Base-by-base conservation (phyloP, 2,329 filamentous ascomycete species). In the Hypoxylon sp. region DNA sequence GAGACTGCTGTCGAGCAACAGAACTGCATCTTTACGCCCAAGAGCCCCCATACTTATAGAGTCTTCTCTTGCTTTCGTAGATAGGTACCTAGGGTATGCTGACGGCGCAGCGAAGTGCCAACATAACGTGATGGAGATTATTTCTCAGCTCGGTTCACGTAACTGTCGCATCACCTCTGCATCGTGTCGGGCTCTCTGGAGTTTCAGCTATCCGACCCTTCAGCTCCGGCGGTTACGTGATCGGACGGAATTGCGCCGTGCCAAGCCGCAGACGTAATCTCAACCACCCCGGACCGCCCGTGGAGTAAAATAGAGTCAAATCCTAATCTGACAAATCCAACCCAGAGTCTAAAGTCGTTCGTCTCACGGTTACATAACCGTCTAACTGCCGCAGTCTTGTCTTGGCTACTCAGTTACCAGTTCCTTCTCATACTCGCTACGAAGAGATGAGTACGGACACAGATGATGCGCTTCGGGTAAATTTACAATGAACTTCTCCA, bases 221-320 rank as follows among this genome's bases (percentile, higher is more conserved):
- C 19, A 56, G 9, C 34, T 25, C 19, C 8, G 34, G 54, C 63
- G 55, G 63, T 69, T 69, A 69, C 63, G 66, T 69, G 66, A 69
- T 63, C 59, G 66, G 63, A n/a, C 34, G 45, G 55, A 67, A 69
- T 69, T 45, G 21, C 23, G 39, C 58, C 66, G 59, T 48, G 58
- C 51, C 56, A 55, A 69, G 63, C 55, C 59, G 19, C 14, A 12
- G 16, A 29, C 34, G 25, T 43, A 45, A 50, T 50, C n/a, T 21
- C 50, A 8, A 5, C 39, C 30, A 29, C 7, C 45, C 47, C 39
- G 43, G 37, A 21, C 16, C 37, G 8, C 16, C 16, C 16, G 37
- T 5, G 6, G 16, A 41, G 16, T 41, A 41, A 41, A 41, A 41
- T 29, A 32, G 25, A 37, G 19, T 29, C 12, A 32, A 21, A 7